Conservation (phyloP, 306 rosid species). For the Trichosanthes truncata region DNA sequence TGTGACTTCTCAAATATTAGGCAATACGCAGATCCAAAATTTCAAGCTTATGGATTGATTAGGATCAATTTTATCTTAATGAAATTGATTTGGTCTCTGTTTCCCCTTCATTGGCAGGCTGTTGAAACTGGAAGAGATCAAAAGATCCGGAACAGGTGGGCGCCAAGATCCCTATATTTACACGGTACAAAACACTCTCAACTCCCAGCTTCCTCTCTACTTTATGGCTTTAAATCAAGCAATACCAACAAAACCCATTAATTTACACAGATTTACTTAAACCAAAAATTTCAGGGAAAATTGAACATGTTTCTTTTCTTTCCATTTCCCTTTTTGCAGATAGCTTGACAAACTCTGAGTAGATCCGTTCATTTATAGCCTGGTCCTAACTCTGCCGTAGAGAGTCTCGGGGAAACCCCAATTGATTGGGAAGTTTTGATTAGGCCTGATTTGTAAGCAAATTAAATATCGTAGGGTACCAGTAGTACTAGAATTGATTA, state of each 20-base stretch:
- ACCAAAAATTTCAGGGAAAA: background rate
- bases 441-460: background rate
- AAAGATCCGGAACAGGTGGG: conserved; percentile 61
- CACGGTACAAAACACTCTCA: conserved; percentile 22
- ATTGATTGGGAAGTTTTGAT: conserved; percentile 1
- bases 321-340: conserved; percentile 3
- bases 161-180: conserved; percentile 57
- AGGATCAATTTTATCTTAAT: background rate
- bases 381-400: background rate
- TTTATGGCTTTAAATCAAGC: background rate
- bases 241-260: background rate
- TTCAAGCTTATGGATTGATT: background rate
- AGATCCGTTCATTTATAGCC: conserved; percentile 5
- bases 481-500: background rate
- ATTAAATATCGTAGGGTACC: background rate
- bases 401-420: background rate
- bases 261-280: background rate
- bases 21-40: background rate
- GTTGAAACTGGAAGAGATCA: conserved; percentile 40
- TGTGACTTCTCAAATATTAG: background rate
- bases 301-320: background rate
- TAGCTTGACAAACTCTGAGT: conserved; percentile 9
- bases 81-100: background rate
- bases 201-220: background rate
- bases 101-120: conserved; percentile 26